Conservation (phyloP, 2,329 filamentous ascomycete species). For the Apiospora kogelbergensis region DNA sequence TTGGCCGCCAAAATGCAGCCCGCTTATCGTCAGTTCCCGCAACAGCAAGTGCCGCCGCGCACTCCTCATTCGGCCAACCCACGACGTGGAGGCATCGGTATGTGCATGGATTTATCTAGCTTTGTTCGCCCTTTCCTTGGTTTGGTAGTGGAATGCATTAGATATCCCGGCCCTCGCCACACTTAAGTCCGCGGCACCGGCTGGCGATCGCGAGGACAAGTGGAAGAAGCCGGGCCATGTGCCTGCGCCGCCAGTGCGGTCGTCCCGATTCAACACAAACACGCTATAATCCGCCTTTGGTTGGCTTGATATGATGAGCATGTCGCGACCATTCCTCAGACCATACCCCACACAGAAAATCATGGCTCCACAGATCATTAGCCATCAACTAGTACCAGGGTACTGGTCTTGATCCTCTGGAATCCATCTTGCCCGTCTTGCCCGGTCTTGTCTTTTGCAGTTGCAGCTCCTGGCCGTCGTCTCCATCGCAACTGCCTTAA, state of each 20-base stretch:
- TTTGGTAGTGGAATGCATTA: neutral
- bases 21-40: conserved; percentile 52
- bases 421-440: conserved; percentile 9
- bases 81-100: conserved; percentile 55
- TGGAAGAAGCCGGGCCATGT: neutral
- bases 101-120: conserved; percentile 20
- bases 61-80: conserved; percentile 47
- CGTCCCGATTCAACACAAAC: conserved; percentile 2
- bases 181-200: neutral
- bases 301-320: conserved; percentile 1
- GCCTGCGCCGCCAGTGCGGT: conserved; percentile 1
- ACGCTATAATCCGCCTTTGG: neutral
- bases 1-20: conserved; percentile 45
- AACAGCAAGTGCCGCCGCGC: conserved; percentile 46
- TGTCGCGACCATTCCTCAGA: conserved; percentile 1
- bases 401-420: conserved; percentile 5
- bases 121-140: neutral
- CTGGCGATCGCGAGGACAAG: neutral
- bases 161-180: neutral
- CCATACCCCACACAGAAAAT: conserved; percentile 15
- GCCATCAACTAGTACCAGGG: conserved; percentile 12
- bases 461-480: neutral
- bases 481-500: conserved; percentile 1
- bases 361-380: conserved; percentile 16
- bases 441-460: conserved; percentile 11